These are phyloP conservation scores for Thermomucor indicae-seudaticae DNA, from an alignment of 371 early-diverging fungal genomes.

Conservation along the genomic window DNA sequence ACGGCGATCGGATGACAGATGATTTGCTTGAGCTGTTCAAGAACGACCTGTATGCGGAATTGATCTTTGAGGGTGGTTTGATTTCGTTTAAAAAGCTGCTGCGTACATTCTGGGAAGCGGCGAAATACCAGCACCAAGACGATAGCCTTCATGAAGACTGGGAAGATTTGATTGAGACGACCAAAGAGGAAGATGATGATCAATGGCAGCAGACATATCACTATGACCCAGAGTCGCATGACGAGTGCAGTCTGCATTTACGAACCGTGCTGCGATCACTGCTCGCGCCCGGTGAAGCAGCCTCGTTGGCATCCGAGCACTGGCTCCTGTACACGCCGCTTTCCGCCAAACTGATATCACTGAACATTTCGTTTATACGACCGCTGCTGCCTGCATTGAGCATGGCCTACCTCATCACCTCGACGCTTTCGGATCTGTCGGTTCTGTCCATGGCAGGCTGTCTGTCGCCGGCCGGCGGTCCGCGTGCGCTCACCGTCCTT, in stretches of 20 bases:
- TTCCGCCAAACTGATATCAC: conserved; percentile 6
- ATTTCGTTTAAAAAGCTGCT: not conserved
- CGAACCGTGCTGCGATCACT: not conserved
- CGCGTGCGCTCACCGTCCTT: conserved; percentile 12
- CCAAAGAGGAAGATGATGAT: not conserved
- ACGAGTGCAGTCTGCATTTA: not conserved
- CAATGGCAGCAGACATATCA: not conserved
- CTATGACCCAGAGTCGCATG: conserved; percentile 1
- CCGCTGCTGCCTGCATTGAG: conserved; percentile 8
- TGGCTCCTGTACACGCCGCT: conserved; percentile 7
- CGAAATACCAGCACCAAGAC: not conserved
- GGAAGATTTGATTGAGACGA: not conserved
- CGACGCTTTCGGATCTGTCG: conserved; percentile 12
- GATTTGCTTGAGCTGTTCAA: not conserved
- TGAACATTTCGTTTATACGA: conserved; percentile 19
- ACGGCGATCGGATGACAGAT: too few relatives aligned
- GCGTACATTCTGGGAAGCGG: conserved; percentile 1
- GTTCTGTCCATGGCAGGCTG: conserved; percentile 13
- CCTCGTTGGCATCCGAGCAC: not conserved
- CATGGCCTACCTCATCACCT: conserved; percentile 13
- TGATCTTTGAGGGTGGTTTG: conserved; percentile 1
- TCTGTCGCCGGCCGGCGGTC: conserved; percentile 11
- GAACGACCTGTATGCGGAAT: not conserved
- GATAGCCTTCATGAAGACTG: not conserved
- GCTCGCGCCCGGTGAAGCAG: not conserved